Percentiles rank a stretch among this genome's conserved stretches.
phyloP scores from a whole-genome alignment of 2,329 filamentous ascomycete species.

The Pseudogymnoascus sp. region DNA sequence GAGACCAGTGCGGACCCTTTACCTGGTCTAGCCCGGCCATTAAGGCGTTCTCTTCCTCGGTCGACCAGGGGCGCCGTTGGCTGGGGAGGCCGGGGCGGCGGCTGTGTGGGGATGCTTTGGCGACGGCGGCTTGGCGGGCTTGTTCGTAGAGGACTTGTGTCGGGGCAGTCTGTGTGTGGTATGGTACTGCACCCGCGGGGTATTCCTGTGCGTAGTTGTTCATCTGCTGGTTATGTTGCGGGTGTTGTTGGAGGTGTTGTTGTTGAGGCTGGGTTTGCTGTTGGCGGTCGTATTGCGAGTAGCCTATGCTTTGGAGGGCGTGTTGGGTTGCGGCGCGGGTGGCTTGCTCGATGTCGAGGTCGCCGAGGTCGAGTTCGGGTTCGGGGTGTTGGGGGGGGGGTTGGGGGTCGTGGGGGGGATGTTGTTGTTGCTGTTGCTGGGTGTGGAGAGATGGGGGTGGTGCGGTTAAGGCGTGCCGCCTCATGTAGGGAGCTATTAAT shows the following conservation, averaged over 20 bases:
- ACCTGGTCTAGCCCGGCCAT: slow-evolving; percentile 85
- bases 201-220: slow-evolving; percentile 2
- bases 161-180: slow-evolving; percentile 33
- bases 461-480: slow-evolving; percentile 23
- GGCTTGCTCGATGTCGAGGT: slow-evolving; percentile 23
- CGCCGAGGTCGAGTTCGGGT: slow-evolving; percentile 21
- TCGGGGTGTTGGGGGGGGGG: slow-evolving; percentile 12
- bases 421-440: not conserved
- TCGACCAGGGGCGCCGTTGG: slow-evolving; percentile 72
- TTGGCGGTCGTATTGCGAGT: slow-evolving; percentile 20
- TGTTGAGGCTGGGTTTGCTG: slow-evolving; percentile 11
- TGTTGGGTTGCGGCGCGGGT: slow-evolving; percentile 25
- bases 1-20: slow-evolving; percentile 87
- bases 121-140: slow-evolving; percentile 46
- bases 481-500: slow-evolving; percentile 39
- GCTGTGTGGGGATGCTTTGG: slow-evolving; percentile 45
- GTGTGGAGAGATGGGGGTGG: slow-evolving; percentile 13
- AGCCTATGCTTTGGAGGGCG: slow-evolving; percentile 16
- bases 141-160: slow-evolving; percentile 51
- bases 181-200: slow-evolving; percentile 17
- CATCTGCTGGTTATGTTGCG: not conserved
- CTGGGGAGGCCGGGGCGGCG: slow-evolving; percentile 45
- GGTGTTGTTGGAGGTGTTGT: not conserved
- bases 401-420: not conserved
- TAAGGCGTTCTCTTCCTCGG: slow-evolving; percentile 81